Percentiles rank a stretch among this genome's conserved stretches.
phyloP scores from a whole-genome alignment of 352 stramenopile species.

The Blastocystis sp. region DNA sequence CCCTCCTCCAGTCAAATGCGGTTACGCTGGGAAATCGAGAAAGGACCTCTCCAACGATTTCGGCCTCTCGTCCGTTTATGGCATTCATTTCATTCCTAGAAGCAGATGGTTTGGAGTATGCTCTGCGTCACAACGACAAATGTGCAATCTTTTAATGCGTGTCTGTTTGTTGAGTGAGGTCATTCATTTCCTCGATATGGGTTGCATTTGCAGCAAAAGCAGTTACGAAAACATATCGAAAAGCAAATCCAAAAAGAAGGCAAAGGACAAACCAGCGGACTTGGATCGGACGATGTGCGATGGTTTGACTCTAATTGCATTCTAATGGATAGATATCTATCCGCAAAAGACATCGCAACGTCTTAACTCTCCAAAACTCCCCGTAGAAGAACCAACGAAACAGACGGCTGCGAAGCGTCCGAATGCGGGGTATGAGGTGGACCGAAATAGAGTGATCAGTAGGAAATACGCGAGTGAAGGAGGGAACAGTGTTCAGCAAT shows the following conservation, averaged over 20 bases:
- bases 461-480: conserved; percentile 31
- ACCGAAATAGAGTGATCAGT: background rate
- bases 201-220: conserved; percentile 43
- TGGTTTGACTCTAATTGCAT: background rate
- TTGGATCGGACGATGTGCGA: conserved; percentile 38
- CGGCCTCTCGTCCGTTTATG: background rate
- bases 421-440: background rate
- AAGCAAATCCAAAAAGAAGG: conserved; percentile 24
- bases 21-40: background rate
- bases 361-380: background rate
- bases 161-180: background rate
- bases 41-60: background rate
- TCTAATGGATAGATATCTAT: background rate
- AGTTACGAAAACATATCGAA: conserved; percentile 44
- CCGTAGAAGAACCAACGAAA: background rate
- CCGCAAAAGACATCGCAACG: conserved; percentile 4
- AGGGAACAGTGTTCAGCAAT: background rate
- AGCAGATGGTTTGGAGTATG: too few relatives aligned
- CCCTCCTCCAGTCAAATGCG: background rate
- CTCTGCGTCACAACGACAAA: background rate
- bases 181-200: conserved; percentile 11
- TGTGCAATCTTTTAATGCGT: background rate
- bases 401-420: background rate
- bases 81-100: background rate
- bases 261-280: conserved; percentile 10